These are phyloP conservation scores for Aaosphaeria pasadenensis DNA, from an alignment of 2,329 filamentous ascomycete species.

Conservation along the genomic window DNA sequence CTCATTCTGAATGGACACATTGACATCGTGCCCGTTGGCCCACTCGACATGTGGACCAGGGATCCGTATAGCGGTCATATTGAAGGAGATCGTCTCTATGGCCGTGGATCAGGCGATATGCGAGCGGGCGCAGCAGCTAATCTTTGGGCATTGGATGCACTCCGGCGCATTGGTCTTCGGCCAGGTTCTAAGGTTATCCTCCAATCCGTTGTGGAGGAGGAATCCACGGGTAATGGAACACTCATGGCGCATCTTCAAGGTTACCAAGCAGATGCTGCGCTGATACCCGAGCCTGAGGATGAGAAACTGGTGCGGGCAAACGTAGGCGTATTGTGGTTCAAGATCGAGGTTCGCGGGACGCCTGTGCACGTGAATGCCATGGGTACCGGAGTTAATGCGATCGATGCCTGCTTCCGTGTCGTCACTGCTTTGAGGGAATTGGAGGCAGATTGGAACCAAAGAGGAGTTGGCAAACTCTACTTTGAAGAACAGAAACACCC, in stretches of 20 bases:
- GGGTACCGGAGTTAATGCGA: constrained; percentile 15
- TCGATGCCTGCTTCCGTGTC: constrained; percentile 1
- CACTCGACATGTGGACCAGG: constrained; percentile 14
- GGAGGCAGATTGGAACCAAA: not conserved
- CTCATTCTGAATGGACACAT: constrained; percentile 18
- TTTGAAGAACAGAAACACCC: not conserved
- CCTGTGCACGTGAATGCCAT: constrained; percentile 16
- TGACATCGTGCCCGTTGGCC: constrained; percentile 17
- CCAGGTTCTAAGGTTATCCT: constrained; percentile 17
- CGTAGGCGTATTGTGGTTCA: constrained; percentile 19
- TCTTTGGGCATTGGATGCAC: constrained; percentile 15
- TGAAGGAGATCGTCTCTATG: constrained; percentile 18
- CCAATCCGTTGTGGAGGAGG: constrained; percentile 17
- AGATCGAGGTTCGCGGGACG: constrained; percentile 14
- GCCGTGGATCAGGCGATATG: constrained; percentile 16
- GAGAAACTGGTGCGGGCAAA: constrained; percentile 18
- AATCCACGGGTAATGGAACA: constrained; percentile 18
- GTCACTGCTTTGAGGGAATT: not conserved
- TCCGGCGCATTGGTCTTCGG: constrained; percentile 15
- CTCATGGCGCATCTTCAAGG: constrained; percentile 15
- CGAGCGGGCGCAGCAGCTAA: constrained; percentile 15
- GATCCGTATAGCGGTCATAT: constrained; percentile 15
- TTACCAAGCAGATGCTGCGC: constrained; percentile 14
- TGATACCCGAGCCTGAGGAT: constrained; percentile 15
- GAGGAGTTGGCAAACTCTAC: not conserved